Base-by-base conservation (phyloP, 2,329 filamentous ascomycete species). In the Pseudogymnoascus sp. region DNA sequence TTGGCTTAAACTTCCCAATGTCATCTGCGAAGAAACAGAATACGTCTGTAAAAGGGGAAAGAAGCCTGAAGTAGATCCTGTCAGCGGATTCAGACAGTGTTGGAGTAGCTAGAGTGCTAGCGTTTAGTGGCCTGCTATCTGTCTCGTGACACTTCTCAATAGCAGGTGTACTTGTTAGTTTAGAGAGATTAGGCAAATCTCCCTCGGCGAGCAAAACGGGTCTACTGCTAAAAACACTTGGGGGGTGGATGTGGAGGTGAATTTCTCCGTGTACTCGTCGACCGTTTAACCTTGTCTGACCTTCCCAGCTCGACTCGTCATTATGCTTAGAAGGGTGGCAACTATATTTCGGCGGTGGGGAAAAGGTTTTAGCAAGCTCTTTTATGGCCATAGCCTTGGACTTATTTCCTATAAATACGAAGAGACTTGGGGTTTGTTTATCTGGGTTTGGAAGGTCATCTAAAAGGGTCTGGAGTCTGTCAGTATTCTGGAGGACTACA, bases 371-470 rank as follows among this genome's bases (percentile, higher is more conserved):
- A 40, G 63, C 62, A 11, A 67, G 35, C 50, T 67, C 65, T 67
- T 64, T 67, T 7, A 67, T 64, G 33, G 64, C 62, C 59, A 65
- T 62, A 11, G 62, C 62, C 40, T 67, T 67, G 25, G 64, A 67
- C 60, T 37, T 67, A 50, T 67, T 67, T 61, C 62, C 62, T 60
- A 67, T 64, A 63, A 65, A 65, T 38, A 67, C 61, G 63, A 67
- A 37, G 37, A 67, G 65, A 62, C 65, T 65, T 60, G 61, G 64
- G 40, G 33, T 63, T 63, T 67, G 64, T 60, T 63, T 40, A 42
- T 65, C 59, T 38, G 14, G 37, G 37, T 38, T 38, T 42, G 53
- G 64, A 62, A 67, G 64, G 40, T 66, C 61, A 21, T 67, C 59
- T 10, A 67, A 40, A 62, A 67, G 64, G 11, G 62, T 67, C 11